These are phyloP conservation scores for Xerocomus subilludens DNA, from an alignment of 1,284 basidiomycete genomes.

Conservation along the genomic window DNA sequence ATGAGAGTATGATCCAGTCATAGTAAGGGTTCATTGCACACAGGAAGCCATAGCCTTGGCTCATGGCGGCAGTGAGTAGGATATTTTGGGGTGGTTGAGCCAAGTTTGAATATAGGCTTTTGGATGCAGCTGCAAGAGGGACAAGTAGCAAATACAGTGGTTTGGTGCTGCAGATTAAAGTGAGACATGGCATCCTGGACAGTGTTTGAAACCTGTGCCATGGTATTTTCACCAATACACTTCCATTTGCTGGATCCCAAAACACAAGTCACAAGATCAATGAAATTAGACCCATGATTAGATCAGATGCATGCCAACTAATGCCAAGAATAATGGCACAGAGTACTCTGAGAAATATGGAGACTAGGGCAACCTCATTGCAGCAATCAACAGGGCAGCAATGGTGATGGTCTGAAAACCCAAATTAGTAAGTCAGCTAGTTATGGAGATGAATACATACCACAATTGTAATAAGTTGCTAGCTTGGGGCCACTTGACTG, in stretches of 20 bases:
- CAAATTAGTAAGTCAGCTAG: background rate
- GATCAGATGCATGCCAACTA: background rate
- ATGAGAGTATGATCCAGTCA: slow-evolving; percentile 1
- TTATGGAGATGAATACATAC: background rate
- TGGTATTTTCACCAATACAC: background rate
- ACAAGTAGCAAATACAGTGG: slow-evolving; percentile 9
- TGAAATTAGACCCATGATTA: slow-evolving; percentile 11
- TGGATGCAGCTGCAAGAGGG: slow-evolving; percentile 19
- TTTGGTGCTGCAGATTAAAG: background rate
- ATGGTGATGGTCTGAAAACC: slow-evolving; percentile 1
- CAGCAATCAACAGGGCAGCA: background rate
- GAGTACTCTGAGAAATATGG: slow-evolving; percentile 16
- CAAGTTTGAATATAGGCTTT: background rate
- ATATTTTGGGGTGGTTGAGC: slow-evolving; percentile 18
- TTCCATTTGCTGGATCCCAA: background rate
- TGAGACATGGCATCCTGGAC: background rate
- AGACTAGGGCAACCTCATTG: slow-evolving; percentile 9
- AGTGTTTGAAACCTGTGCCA: background rate
- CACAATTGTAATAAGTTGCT: background rate
- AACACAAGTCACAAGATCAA: slow-evolving; percentile 1
- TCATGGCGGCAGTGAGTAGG: slow-evolving; percentile 13
- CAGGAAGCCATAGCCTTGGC: slow-evolving; percentile 13
- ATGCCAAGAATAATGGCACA: slow-evolving; percentile 2
- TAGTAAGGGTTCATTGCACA: slow-evolving; percentile 9
- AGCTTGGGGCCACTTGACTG: background rate